phyloP scores from a whole-genome alignment of 768 basidiomycete species.

The Porphyrellus cyaneotinctus region DNA sequence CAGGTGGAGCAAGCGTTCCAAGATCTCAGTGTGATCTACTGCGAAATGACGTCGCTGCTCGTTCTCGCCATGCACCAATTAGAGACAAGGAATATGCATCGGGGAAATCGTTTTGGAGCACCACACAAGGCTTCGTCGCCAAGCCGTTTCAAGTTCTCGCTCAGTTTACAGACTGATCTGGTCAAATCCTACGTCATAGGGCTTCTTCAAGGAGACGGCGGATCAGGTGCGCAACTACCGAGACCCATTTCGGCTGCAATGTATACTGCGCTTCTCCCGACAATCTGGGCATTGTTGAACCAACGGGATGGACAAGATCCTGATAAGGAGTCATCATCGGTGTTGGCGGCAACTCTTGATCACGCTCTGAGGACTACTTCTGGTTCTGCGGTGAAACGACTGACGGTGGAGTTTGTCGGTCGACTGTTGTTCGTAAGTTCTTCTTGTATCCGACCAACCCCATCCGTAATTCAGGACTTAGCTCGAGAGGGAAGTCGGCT shows the following conservation, averaged over 20 bases:
- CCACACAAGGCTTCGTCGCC: slow-evolving; percentile 17
- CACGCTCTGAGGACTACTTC: slow-evolving; percentile 61
- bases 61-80: slow-evolving; percentile 35
- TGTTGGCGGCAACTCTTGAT: slow-evolving; percentile 54
- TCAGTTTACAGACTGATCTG: slow-evolving; percentile 41
- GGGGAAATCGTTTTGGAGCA: slow-evolving; percentile 7
- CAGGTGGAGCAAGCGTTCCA: slow-evolving; percentile 67
- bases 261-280: slow-evolving; percentile 70
- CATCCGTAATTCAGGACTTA: slow-evolving; percentile 27
- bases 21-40: slow-evolving; percentile 71
- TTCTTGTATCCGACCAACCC: not conserved
- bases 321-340: slow-evolving; percentile 20
- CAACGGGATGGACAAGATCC: slow-evolving; percentile 30
- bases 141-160: slow-evolving; percentile 9
- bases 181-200: slow-evolving; percentile 60
- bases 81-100: slow-evolving; percentile 3
- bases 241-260: slow-evolving; percentile 49
- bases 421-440: slow-evolving; percentile 60
- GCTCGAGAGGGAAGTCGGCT: slow-evolving; percentile 58
- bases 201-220: slow-evolving; percentile 51
- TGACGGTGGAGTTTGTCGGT: slow-evolving; percentile 73
- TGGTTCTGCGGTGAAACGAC: slow-evolving; percentile 58
- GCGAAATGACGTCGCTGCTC: slow-evolving; percentile 68
- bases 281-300: slow-evolving; percentile 72
- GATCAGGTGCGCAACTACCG: slow-evolving; percentile 40